Evolutionary conservation across 345 rosid genomes (phyloP), one percentile per base, ranked within the genome.

Genomic region (Salix suchowensis): DNA sequence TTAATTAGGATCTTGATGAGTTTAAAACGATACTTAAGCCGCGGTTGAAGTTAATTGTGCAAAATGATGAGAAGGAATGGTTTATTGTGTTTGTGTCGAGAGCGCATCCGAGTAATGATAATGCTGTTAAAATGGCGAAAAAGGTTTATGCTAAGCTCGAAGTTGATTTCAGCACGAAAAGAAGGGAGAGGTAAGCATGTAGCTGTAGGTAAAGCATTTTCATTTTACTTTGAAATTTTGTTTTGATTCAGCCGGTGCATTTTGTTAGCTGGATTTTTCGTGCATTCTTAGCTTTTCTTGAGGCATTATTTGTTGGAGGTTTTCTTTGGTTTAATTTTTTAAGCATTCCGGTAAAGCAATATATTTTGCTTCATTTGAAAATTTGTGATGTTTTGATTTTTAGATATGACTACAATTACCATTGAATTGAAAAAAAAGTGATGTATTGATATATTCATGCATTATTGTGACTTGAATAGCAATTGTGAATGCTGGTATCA

Each of bases 61-160:
- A 93, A 77, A 96, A 93, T 77, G 98, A 96, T 52, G 99, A 96
- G 84, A 82, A 88, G 74, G 97, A 96, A 82, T 93, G 98, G 98
- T 93, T 96, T 86, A 91, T 93, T 81, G 97, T 96, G 16, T 96
- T 89, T 89, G 98, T 96, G 65, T 91, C 92, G 75, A 91, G 83
- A 87, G 98, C 97, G 74, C 97, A 92, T 82, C 97, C 99, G 52
- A 90, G 84, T 72, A 93, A 92, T 76, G 99, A 96, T 71, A 89
- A 83, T 83, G 97, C 99, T 75, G 82, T 87, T 67, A 96, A 96
- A 84, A 80, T 87, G 90, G 91, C 93, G 44, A 93, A 93, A 83
- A 93, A 88, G 82, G 94, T 96, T 69, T 96, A 89, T 82, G 91
- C 93, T 55, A 96, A 84, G 88, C 86, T 96, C 77, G 98, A 93